Base-by-base conservation (phyloP, 2,329 filamentous ascomycete species). In the Ascochyta koolunga region DNA sequence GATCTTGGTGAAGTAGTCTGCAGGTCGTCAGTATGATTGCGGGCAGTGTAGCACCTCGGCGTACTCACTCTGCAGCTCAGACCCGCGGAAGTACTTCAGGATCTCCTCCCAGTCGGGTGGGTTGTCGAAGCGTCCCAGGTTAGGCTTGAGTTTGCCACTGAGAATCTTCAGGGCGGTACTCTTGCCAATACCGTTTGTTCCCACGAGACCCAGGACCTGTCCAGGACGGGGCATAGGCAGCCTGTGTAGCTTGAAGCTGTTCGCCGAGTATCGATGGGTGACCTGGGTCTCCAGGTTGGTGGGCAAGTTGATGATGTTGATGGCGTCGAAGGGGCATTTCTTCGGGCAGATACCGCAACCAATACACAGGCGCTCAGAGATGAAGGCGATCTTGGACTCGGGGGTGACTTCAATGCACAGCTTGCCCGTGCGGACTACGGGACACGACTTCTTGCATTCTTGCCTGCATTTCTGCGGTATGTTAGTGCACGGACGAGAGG, bases 141-240 rank as follows among this genome's bases (percentile, higher is more conserved):
- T 99, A 56, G 95, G 95, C 86, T 99, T 99, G 71, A 99, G 84
- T 81, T 98, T 99, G 74, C 95, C 95, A 71, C 91, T 96, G 70
- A 99, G 87, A 76, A 99, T 97, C 83, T 99, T 99, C 77, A 99
- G 82, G 8, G 95, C 96, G n/a, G 95, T 99, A 81, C 92, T 97
- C 86, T 99, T 99, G 79, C 95, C 95, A 70, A 98, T 99, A 91
- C 96, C 95, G 86, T 99, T 99, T 69, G 95, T 98, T 77, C 95
- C 96, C 38, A 99, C 96, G 46, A 99, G 84, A 82, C 95, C 95
- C 53, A 99, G 80, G 25, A 99, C 96, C 74, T 98, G 91, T 59
- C 95, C 95, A 27, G 95, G 93, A 57, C 95, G 88, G 60, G 95
- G 95, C 85, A 93, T 97, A 53, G 96, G 95, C 72, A 98, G 84